A percentile compares a stretch with the other conserved stretches of the same genome.
Evolutionary conservation across 306 rosid genomes (phyloP).

Genomic region (Ammopiptanthus mongolicus): DNA sequence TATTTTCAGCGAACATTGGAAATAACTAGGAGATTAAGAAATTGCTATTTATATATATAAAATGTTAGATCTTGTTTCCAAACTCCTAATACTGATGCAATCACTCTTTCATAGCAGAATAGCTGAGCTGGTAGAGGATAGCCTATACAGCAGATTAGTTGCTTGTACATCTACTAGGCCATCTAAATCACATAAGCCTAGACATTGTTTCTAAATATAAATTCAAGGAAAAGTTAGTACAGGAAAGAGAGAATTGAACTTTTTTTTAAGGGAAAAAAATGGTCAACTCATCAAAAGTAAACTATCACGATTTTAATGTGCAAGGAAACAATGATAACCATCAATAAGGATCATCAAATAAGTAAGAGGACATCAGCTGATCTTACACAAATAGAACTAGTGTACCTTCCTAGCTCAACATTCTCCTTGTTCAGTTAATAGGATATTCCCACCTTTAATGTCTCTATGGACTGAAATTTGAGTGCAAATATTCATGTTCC

Average conservation of each 20-base stretch:
- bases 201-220: background rate
- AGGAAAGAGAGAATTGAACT: background rate
- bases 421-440: slow-evolving; percentile 97
- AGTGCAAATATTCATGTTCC: slow-evolving; percentile 95
- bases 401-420: slow-evolving; percentile 88
- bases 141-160: background rate
- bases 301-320: background rate
- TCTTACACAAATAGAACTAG: slow-evolving; percentile 12
- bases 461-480: slow-evolving; percentile 97
- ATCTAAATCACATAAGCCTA: background rate
- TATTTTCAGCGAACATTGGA: slow-evolving; percentile 5
- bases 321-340: slow-evolving; percentile 13
- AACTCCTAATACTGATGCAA: background rate
- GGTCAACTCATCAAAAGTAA: background rate
- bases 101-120: slow-evolving; percentile 9
- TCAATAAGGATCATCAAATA: background rate
- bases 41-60: background rate
- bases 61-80: background rate
- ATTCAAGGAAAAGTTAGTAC: background rate
- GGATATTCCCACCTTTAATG: slow-evolving; percentile 96
- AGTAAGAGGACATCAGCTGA: background rate
- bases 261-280: background rate
- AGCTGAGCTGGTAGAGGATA: background rate
- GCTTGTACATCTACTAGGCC: background rate
- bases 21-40: background rate